Conservation (phyloP, 805 yeast species). For the Clavispora phyllophila region DNA sequence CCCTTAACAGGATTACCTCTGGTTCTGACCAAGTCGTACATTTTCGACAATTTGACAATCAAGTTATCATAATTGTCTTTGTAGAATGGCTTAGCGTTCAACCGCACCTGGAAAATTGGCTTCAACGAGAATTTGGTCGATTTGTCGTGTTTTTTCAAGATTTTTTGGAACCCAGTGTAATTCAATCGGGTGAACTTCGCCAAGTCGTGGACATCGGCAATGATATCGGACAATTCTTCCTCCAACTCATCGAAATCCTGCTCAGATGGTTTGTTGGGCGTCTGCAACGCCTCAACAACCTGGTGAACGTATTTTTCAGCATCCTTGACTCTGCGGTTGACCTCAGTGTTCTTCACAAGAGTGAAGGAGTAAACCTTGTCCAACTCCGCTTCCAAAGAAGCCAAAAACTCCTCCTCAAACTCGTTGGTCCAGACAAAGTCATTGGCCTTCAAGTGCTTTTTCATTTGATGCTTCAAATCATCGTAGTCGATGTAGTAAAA, state of each 20-base stretch:
- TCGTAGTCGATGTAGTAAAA: constrained; percentile 91
- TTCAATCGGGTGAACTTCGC: constrained; percentile 91
- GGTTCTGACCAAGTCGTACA: constrained; percentile 90
- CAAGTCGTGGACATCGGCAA: constrained; percentile 95
- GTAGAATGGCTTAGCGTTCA: constrained; percentile 91
- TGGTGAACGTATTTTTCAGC: constrained; percentile 67
- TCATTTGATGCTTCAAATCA: constrained; percentile 77
- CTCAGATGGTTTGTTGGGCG: constrained; percentile 32
- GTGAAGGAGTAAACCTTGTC: constrained; percentile 93
- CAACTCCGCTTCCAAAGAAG: constrained; percentile 70
- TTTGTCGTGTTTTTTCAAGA: constrained; percentile 94
- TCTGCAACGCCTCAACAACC: constrained; percentile 48
- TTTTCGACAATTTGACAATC: constrained; percentile 82
- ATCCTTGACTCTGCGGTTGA: constrained; percentile 77
- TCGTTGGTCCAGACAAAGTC: constrained; percentile 65
- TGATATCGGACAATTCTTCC: constrained; percentile 57
- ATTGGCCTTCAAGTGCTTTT: constrained; percentile 58
- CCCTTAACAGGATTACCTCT: constrained; percentile 94
- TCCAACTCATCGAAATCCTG: constrained; percentile 42
- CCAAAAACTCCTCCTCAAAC: constrained; percentile 77
- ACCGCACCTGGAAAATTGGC: constrained; percentile 89
- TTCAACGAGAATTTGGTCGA: constrained; percentile 65
- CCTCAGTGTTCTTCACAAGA: constrained; percentile 81
- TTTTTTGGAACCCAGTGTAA: constrained; percentile 96
- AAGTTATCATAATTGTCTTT: constrained; percentile 89